These are phyloP conservation scores for Ceraceosorus bombacis DNA, from an alignment of 1,284 basidiomycete species.

Conservation along the genomic window DNA sequence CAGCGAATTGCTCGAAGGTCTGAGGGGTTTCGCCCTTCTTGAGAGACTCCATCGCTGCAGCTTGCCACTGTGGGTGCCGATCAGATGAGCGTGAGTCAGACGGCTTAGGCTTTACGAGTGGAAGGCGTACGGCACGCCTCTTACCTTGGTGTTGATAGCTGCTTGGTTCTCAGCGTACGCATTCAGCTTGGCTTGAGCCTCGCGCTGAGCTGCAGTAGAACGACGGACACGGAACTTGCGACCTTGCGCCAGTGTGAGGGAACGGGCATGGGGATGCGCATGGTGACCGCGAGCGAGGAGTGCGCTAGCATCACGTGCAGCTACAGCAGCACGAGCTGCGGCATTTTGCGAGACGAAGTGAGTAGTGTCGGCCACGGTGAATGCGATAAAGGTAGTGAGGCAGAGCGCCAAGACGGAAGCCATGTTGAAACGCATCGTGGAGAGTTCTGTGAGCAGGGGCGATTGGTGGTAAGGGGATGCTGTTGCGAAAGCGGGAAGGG, in stretches of 20 bases:
- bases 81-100: background rate
- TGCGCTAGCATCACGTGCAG: background rate
- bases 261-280: background rate
- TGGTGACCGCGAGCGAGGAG: background rate
- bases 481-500: too few relatives aligned
- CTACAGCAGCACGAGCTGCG: background rate
- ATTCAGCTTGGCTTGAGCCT: background rate
- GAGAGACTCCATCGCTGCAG: conserved; percentile 26
- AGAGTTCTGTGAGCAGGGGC: too few relatives aligned
- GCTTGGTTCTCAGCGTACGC: background rate
- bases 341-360: background rate
- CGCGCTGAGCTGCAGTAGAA: background rate
- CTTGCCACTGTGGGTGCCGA: conserved; percentile 21
- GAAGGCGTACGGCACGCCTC: background rate
- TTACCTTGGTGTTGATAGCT: background rate
- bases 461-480: too few relatives aligned
- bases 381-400: too few relatives aligned
- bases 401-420: too few relatives aligned
- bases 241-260: background rate
- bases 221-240: background rate
- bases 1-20: conserved; percentile 24
- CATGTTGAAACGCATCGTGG: too few relatives aligned
- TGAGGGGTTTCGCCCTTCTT: conserved; percentile 27
- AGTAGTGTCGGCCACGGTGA: too few relatives aligned
- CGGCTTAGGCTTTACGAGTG: background rate